Evolutionary conservation across 805 yeast species (phyloP).

Genomic region (Wickerhamomyces chaumierensis): DNA sequence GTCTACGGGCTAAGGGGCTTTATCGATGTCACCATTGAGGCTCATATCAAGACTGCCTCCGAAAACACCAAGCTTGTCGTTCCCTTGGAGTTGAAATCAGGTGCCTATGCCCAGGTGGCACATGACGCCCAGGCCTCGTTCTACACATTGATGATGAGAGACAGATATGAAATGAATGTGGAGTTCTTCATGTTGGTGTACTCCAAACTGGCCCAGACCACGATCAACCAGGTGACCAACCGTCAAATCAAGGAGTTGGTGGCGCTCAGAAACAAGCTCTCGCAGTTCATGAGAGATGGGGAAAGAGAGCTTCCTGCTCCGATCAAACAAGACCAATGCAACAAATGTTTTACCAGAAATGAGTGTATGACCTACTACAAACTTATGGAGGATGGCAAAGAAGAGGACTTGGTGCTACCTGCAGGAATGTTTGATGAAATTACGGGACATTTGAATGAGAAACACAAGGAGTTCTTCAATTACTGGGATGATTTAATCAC

Average conservation of each 20-base stretch:
- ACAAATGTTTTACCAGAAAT: constrained; percentile 41
- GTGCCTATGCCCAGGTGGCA: constrained; percentile 44
- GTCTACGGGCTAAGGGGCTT: constrained; percentile 81
- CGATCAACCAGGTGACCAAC: constrained; percentile 38
- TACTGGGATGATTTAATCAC: constrained; percentile 69
- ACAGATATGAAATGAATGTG: constrained; percentile 64
- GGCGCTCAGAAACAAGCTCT: constrained; percentile 60
- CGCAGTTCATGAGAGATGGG: constrained; percentile 44
- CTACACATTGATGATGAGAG: constrained; percentile 69
- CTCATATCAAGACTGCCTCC: constrained; percentile 27
- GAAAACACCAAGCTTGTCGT: constrained; percentile 37
- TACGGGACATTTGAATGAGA: constrained; percentile 37
- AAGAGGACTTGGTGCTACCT: constrained; percentile 41
- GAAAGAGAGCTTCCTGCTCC: constrained; percentile 42
- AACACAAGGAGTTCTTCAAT: constrained; percentile 44
- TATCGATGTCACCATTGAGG: constrained; percentile 78
- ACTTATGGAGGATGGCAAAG: constrained; percentile 46
- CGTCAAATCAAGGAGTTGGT: constrained; percentile 58
- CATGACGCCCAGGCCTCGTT: constrained; percentile 84
- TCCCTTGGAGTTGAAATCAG: constrained; percentile 90
- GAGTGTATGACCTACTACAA: constrained; percentile 59
- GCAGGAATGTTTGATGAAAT: constrained; percentile 33
- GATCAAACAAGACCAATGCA: constrained; percentile 42
- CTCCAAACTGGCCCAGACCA: constrained; percentile 47
- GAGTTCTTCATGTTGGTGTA: constrained; percentile 61